Evolutionary conservation across 495 filamentous ascomycete genomes (phyloP), one percentile per base, ranked within the genome.

Genomic region (Hamigera avellanea): DNA sequence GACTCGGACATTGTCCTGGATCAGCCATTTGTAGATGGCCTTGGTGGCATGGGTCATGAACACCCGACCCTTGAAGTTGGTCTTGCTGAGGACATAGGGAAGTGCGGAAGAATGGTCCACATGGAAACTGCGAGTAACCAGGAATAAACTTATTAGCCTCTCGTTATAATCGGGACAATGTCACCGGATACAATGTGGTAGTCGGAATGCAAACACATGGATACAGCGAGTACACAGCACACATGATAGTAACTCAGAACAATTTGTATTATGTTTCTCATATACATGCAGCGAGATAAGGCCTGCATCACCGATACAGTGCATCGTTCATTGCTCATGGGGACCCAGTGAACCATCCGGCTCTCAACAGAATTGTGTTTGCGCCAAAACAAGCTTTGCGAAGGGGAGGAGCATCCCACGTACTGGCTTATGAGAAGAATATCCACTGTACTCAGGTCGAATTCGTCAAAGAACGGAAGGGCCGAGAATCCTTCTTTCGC

Each of bases 1-100:
- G 23, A 98, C 87, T 41, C 91, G 79, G 18, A 98, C 82, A 52
- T 83, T 87, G 61, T 98, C 91, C 56, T 94, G 86, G 35, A 96
- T 94, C 23, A 98, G 71, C 87, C 89, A 95, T 67, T 95, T 96
- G 71, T 98, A 98, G 59, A 98, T 98, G 41, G 91, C 91, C 60
- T 95, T 95, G 16, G 91, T 98, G 4, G 91, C 83, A 64, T 96
- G 91, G 17, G 91, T 98, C 89, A 95, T 98, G 64, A 95, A 95
- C 39, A 95, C 87, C 18, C 88, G 77, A 36, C 91, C 91, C 44
- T 82, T 80, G 71, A 98, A 98, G 52, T 93, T 94, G 32, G 91
- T 95, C 61, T 98, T 96, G 40, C 89, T 81, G 53, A 98, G 75
- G 38, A 98, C 91, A 58, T 95, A 98, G 23, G 91, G 91, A 17